phyloP scores from a whole-genome alignment of 805 yeast genomes.

The Torulaspora maleeae region DNA sequence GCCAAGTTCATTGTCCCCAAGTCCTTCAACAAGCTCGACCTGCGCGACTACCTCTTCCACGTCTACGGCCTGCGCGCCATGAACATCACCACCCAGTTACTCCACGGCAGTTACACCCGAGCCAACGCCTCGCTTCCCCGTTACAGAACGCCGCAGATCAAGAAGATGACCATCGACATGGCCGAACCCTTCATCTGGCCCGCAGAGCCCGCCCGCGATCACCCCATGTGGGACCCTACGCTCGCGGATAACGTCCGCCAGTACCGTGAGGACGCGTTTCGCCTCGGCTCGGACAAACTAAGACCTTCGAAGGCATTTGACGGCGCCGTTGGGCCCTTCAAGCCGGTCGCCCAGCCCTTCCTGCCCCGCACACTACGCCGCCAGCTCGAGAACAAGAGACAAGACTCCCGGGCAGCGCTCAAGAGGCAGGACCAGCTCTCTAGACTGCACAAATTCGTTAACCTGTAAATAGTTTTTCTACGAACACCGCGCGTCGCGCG shows the following conservation, averaged over 20 bases:
- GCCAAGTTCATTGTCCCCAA: conserved; percentile 95
- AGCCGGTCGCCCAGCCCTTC: conserved; percentile 60
- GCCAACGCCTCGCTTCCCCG: conserved; percentile 60
- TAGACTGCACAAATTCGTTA: conserved; percentile 16
- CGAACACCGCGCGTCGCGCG: not conserved
- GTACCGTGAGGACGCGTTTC: conserved; percentile 48
- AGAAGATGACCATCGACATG: conserved; percentile 97
- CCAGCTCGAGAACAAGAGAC: conserved; percentile 44
- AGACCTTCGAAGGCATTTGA: conserved; percentile 71
- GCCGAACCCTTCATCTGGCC: conserved; percentile 97
- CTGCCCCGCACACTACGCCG: conserved; percentile 48
- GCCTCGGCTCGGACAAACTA: conserved; percentile 59
- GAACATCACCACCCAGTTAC: conserved; percentile 79
- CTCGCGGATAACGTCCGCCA: conserved; percentile 46
- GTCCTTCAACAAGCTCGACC: conserved; percentile 86
- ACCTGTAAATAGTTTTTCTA: conserved; percentile 5
- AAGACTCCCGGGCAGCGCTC: conserved; percentile 2
- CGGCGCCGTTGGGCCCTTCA: conserved; percentile 57
- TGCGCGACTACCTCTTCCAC: conserved; percentile 88
- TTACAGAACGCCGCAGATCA: conserved; percentile 71
- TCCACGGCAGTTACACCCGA: conserved; percentile 65
- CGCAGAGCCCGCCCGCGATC: conserved; percentile 43
- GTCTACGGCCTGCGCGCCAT: conserved; percentile 86
- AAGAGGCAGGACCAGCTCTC: conserved; percentile 17
- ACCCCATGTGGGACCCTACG: conserved; percentile 40